Base-by-base conservation (phyloP, 345 rosid species). In the Gossypium australe region DNA sequence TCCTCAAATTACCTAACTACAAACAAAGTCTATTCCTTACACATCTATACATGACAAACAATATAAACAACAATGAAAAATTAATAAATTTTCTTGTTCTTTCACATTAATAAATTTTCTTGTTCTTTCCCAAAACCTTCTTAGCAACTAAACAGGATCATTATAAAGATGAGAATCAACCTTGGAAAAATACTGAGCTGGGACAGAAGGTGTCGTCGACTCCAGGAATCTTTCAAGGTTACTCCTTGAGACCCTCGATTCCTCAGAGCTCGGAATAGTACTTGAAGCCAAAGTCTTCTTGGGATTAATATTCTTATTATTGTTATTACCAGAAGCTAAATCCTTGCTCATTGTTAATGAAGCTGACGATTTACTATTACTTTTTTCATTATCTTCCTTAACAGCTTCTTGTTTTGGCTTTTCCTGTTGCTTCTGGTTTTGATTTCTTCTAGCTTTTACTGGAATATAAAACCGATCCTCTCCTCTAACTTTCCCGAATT, bases 221-320 rank as follows among this genome's bases (percentile, higher is more conserved):
- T 85, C 82, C 77, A 85, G 59, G 71, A 85, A 85, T 71, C 83
- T 77, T 18, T 85, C 80, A 9, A 85, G 80, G 67, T 82, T 85
- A 70, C 86, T 77, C 53, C 38, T 69, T 45, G 81, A 79, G 76
- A 29, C 61, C 25, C 5, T 73, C 67, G 75, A 67, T 11, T 73
- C 74, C 44, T 55, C 77, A 24, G 76, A 67, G 45, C 60, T 68
- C 8, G 62, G 9, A 14, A 55, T 59, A 20, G 29, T n/a, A 18
- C 22, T 67, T 14, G 77, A 41, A 16, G 34, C 3, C 8, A 76
- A 49, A 67, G 73, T 55, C 25, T 43, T 77, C 67, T 18, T 18
- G 1, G 77, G 48, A 44, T 61, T 49, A 47, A 18, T 47, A 22
- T 22, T 22, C 13, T 58, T 63, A 0, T 58, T 58, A 58, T 22